Evolutionary conservation across 1,284 basidiomycete genomes (phyloP).

Genomic region (Xanthoconium separans): DNA sequence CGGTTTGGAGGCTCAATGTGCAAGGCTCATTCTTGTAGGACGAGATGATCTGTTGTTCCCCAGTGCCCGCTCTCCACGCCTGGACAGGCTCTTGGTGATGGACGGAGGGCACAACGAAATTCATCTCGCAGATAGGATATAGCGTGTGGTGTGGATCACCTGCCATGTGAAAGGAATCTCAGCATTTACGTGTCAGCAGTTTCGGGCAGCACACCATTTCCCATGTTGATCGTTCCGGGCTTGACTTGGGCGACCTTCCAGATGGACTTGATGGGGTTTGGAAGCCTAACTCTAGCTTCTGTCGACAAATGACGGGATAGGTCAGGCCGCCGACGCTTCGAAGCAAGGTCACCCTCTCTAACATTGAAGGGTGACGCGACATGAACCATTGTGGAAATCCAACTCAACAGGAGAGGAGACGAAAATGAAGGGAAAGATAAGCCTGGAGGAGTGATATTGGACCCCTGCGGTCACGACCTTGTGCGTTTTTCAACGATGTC

Average conservation of each 20-base stretch:
- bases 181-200: neutral
- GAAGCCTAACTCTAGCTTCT: constrained; percentile 32
- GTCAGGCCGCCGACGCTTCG: constrained; percentile 30
- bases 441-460: neutral
- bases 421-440: neutral
- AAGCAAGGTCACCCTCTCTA: constrained; percentile 6
- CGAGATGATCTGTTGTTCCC: constrained; percentile 28
- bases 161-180: constrained; percentile 5
- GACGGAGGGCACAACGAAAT: constrained; percentile 33
- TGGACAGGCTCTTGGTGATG: constrained; percentile 28
- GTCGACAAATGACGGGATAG: constrained; percentile 30
- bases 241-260: constrained; percentile 35
- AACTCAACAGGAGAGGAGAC: neutral
- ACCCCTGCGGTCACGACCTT: neutral
- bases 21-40: constrained; percentile 31
- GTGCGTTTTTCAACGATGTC: constrained; percentile 19
- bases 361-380: constrained; percentile 18
- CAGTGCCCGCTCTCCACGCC: constrained; percentile 25
- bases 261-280: constrained; percentile 34
- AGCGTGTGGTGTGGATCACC: constrained; percentile 32
- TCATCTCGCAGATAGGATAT: constrained; percentile 31
- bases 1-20: constrained; percentile 29
- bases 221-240: constrained; percentile 36
- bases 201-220: constrained; percentile 23
- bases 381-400: constrained; percentile 26